Base-by-base conservation (phyloP, 2,329 filamentous ascomycete genomes). In the Aspergillus terreus region DNA sequence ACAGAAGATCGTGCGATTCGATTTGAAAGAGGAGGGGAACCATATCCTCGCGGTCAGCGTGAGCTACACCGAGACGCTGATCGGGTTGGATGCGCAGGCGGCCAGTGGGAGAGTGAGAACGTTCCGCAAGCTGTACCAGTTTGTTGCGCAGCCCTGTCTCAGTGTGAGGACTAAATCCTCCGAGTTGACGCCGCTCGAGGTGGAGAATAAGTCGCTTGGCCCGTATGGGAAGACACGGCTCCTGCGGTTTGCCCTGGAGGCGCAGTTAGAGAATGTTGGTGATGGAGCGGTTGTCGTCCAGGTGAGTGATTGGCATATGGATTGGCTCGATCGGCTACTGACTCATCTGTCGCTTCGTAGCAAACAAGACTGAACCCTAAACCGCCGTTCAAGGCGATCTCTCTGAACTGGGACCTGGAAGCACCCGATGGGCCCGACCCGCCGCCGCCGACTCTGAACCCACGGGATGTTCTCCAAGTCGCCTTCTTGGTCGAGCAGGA, bases 81-180 rank as follows among this genome's bases (percentile, higher is more conserved):
- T 75, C 56, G 65, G 67, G 1, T 68, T 70, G 33, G 71, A 72
- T 19, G 64, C 67, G 27, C 69, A 74, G 56, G 78, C 78, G 19
- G 78, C 77, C 2, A 77, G 78, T 50, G 80, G 79, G 4, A 82
- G 90, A 46, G 86, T 88, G 35, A 79, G 94, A 53, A 95, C 90
- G 9, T 97, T 97, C 67, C 80, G 92, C 59, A 97, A 97, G 74
- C 76, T 99, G 54, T 99, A 97, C 71, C 94, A 97, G 70, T 99
- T 99, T 67, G 86, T 95, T 50, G 94, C 92, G 66, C 92, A 95
- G 75, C 84, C 90, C 36, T 88, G 91, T 54, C 77, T 99, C 59
- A 90, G 92, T 57, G 92, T 99, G 53, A 80, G 92, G 57, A 96
- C 92, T 1, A 99, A 97, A 70, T 83, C 90, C 3, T 88, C 88